Base-by-base conservation (phyloP, 192 early-diverging fungal species). In the Coemansia sp. region DNA sequence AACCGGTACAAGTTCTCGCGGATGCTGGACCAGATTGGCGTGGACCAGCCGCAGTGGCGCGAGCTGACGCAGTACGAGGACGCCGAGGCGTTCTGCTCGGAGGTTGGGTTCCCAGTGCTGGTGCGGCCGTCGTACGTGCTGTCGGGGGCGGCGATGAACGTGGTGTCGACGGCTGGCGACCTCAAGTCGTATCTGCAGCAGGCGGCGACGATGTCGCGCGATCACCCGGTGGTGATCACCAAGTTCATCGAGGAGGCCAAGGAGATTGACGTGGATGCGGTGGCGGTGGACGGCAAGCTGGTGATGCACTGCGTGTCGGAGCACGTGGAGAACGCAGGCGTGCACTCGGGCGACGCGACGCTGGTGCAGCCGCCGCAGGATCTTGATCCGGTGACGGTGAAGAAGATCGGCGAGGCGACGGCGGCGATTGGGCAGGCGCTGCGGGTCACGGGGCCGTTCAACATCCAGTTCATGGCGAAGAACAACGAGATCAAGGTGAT, bases 401-500 rank as follows among this genome's bases (percentile, higher is more conserved):
- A 81, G 55, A 94, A 95, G 82, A 91, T 97, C 50, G 92, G 92
- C 60, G 82, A 79, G 38, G 93, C 93, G 8, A 95, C 94, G 8
- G 81, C 85, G 30, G 95, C 95, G 58, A 92, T 99, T 53, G 96
- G 84, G 22, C 82, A 85, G 63, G 94, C 94, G 14, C 78, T 99
- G 39, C 89, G 96, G 46, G 88, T 97, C 14, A 99, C 96, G n/a
- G 95, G 95, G 17, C 95, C 94, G 15, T 90, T 81, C 83, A 99
- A 99, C 80, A 99, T 99, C 69, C 95, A 99, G 80, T 93, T 99
- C 62, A 96, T 99, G 80, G 93, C 92, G 70, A 99, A 97, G 83
- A 90, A 99, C 79, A 95, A 94, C 65, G 94, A 97, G 70, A 92
- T 99, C 80, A 99, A 99, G 83, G 90, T 99, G 47, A 99, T 99